Percentiles rank a stretch among this genome's conserved stretches.
Conservation (phyloP, 495 filamentous ascomycete genomes). For the Penicillium paradoxum region DNA sequence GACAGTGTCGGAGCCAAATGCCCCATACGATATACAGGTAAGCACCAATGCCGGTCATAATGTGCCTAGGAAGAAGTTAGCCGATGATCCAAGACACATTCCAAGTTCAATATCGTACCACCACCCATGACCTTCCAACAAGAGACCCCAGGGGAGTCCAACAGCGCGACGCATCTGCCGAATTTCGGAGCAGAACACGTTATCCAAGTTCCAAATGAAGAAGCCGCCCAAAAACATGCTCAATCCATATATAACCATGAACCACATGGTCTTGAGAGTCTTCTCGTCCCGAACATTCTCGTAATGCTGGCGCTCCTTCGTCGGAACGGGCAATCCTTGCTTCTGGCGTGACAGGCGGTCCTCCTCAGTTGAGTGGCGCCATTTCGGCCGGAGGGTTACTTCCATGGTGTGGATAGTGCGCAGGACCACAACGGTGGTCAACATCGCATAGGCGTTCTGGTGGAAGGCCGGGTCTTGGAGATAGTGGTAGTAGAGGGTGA, state of each 20-base stretch:
- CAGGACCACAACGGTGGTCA: constrained; percentile 74
- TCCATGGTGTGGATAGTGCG: constrained; percentile 93
- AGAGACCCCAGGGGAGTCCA: constrained; percentile 81
- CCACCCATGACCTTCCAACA: constrained; percentile 95
- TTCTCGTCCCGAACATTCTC: constrained; percentile 52
- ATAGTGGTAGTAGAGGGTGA: constrained; percentile 90
- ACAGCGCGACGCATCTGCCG: constrained; percentile 65
- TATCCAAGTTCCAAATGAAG: constrained; percentile 83
- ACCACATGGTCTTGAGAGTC: constrained; percentile 71
- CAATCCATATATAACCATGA: constrained; percentile 66
- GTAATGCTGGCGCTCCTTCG: constrained; percentile 39
- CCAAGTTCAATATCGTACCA: constrained; percentile 60
- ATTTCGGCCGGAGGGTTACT: constrained; percentile 58
- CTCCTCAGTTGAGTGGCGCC: constrained; percentile 41
- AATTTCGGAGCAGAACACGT: constrained; percentile 68
- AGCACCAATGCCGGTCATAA: constrained; percentile 63
- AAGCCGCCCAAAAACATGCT: constrained; percentile 79
- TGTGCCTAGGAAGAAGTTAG: constrained; percentile 45
- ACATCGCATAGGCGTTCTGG: constrained; percentile 76
- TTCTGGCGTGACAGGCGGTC: constrained; percentile 37
- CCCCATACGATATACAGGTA: constrained; percentile 85
- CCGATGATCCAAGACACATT: not conserved
- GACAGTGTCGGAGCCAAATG: constrained; percentile 76
- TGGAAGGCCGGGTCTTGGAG: constrained; percentile 91
- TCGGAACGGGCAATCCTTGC: constrained; percentile 36